phyloP scores from a whole-genome alignment of 441 rosid species.

The Francoa sonchifolia region DNA sequence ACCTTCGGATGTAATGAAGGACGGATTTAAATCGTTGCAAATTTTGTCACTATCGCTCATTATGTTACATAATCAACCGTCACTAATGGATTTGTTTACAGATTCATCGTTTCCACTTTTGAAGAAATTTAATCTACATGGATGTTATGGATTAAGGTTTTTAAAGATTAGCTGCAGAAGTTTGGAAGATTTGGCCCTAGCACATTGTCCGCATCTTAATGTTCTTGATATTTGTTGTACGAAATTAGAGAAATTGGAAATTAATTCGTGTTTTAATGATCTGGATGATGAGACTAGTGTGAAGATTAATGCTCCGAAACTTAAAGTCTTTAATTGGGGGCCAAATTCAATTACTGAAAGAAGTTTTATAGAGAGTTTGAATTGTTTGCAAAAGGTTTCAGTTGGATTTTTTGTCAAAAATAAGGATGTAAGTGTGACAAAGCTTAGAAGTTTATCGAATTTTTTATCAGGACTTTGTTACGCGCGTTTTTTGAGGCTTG shows the following conservation, averaged over 20 bases:
- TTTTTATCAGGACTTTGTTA: conserved; percentile 42
- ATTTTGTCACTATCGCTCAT: conserved; percentile 45
- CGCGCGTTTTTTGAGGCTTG: conserved; percentile 34
- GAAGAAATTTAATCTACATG: conserved; percentile 35
- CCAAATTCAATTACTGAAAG: conserved; percentile 30
- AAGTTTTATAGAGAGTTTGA: conserved; percentile 28
- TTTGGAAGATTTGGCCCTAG: conserved; percentile 38
- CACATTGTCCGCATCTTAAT: conserved; percentile 38
- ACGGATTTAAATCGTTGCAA: conserved; percentile 48
- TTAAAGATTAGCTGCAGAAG: conserved; percentile 42
- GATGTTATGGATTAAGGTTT: conserved; percentile 38
- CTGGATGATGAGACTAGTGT: conserved; percentile 29
- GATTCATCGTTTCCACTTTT: conserved; percentile 52
- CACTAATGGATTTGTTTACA: conserved; percentile 42
- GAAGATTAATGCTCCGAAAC: conserved; percentile 33
- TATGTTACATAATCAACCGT: conserved; percentile 32
- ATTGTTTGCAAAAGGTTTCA: conserved; percentile 31
- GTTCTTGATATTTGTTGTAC: conserved; percentile 38
- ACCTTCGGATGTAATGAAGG: conserved; percentile 31
- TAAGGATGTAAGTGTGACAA: conserved; percentile 21
- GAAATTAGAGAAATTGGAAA: conserved; percentile 33
- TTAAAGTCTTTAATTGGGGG: conserved; percentile 37
- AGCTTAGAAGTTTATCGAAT: conserved; percentile 30
- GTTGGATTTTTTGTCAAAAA: conserved; percentile 29
- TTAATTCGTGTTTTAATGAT: conserved; percentile 40